Conservation (phyloP, 305 asterid genomes). For the Ilex paraguariensis region DNA sequence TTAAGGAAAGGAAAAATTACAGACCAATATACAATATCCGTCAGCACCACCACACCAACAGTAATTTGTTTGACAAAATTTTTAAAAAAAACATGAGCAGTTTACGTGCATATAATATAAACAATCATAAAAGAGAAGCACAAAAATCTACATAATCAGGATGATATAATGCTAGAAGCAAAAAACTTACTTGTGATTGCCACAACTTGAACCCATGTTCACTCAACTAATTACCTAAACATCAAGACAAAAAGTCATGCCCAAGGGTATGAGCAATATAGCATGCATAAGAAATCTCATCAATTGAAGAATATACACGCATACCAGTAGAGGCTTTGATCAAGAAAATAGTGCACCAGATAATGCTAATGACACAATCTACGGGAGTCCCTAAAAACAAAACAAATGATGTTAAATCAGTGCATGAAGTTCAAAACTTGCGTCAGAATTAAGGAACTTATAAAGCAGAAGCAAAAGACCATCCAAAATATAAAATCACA, state of each 20-base stretch:
- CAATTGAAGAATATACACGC: constrained; percentile 11
- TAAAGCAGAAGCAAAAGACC: no score
- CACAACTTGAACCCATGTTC: constrained; percentile 83
- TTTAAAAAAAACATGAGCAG: background rate
- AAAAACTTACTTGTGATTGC: constrained; percentile 67
- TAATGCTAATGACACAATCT: constrained; percentile 85
- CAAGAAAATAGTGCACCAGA: constrained; percentile 94
- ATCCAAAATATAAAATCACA: no score
- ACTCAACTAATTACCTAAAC: constrained; percentile 86
- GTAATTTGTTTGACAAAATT: constrained; percentile 47
- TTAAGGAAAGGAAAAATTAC: constrained; percentile 73
- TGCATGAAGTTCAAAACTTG: constrained; percentile 14
- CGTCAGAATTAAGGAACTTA: constrained; percentile 3
- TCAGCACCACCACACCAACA: constrained; percentile 81
- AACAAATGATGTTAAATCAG: background rate
- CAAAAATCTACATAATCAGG: no score
- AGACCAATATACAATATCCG: constrained; percentile 72
- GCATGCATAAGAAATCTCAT: constrained; percentile 1
- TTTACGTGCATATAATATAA: no score
- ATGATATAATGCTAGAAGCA: constrained; percentile 3
- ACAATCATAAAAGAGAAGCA: no score
- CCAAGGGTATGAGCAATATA: no score
- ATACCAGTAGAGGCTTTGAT: constrained; percentile 88
- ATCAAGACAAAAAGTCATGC: background rate
- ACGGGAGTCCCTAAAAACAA: constrained; percentile 73